Conservation (phyloP, 2,329 filamentous ascomycete genomes). For the Chaetoscypha palmicola region DNA sequence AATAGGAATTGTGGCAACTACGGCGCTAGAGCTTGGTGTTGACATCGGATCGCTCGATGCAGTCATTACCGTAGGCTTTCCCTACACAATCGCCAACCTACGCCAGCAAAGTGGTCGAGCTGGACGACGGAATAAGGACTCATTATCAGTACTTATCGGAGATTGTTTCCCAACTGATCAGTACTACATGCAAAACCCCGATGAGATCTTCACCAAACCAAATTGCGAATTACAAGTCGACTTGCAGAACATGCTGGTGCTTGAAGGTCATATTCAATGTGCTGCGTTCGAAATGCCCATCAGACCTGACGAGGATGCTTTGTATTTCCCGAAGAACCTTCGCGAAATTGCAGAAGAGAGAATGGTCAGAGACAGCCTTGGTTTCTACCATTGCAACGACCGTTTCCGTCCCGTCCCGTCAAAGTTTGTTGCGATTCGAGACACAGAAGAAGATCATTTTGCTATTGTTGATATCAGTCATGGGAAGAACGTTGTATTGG, state of each 20-base stretch:
- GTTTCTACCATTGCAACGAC: constrained; percentile 85
- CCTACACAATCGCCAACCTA: constrained; percentile 90
- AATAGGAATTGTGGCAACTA: constrained; percentile 88
- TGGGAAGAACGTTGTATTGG: constrained; percentile 74
- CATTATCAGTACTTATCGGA: constrained; percentile 80
- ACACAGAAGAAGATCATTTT: constrained; percentile 86
- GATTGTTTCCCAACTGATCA: constrained; percentile 89
- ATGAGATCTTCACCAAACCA: constrained; percentile 86
- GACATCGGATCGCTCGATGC: constrained; percentile 93
- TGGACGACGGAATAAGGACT: constrained; percentile 87
- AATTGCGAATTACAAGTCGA: constrained; percentile 88
- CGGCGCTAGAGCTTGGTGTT: constrained; percentile 84
- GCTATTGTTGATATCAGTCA: constrained; percentile 86
- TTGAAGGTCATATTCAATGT: constrained; percentile 93
- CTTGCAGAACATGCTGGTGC: constrained; percentile 80
- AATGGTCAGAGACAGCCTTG: constrained; percentile 64
- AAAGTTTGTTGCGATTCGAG: constrained; percentile 77
- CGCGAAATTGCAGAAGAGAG: constrained; percentile 64
- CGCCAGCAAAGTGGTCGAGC: constrained; percentile 92
- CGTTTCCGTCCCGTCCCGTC: constrained; percentile 82
- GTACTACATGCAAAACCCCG: constrained; percentile 93
- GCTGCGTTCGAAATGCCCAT: constrained; percentile 95
- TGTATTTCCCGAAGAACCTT: constrained; percentile 75
- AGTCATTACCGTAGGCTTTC: constrained; percentile 89
- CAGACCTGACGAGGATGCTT: constrained; percentile 62